phyloP scores from a whole-genome alignment of 306 rosid species.

The Castanea mollissima region DNA sequence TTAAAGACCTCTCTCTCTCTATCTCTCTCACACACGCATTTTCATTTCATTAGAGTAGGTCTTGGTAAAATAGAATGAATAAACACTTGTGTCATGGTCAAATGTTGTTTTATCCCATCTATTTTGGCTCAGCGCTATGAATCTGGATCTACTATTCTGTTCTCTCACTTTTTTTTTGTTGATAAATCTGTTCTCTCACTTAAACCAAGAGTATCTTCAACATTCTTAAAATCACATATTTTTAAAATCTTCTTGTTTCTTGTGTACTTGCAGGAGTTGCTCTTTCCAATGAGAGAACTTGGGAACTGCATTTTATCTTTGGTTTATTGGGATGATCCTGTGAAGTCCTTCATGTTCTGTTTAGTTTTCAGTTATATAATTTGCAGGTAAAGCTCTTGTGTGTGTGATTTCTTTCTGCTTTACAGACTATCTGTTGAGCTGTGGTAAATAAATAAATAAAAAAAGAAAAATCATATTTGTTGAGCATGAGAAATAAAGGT shows the following conservation, averaged over 20 bases:
- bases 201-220: background rate
- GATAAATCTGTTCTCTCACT: background rate
- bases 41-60: background rate
- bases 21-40: no score
- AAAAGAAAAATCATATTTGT: background rate
- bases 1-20: background rate
- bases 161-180: background rate
- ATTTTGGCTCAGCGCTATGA: background rate
- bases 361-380: conserved; percentile 61
- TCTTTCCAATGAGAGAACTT: conserved; percentile 68
- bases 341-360: conserved; percentile 74
- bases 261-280: conserved; percentile 68
- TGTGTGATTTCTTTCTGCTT: conserved; percentile 13
- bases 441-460: background rate
- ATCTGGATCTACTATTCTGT: background rate
- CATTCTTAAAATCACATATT: conserved; percentile 15
- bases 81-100: background rate
- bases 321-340: conserved; percentile 85
- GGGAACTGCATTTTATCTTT: conserved; percentile 64
- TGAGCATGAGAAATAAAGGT: background rate
- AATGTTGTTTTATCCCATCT: background rate
- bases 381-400: conserved; percentile 59
- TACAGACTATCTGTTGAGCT: background rate
- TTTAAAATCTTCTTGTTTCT: conserved; percentile 20
- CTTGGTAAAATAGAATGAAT: background rate